Evolutionary conservation across 2,329 filamentous ascomycete species (phyloP).

Genomic region (Colletotrichum sp.): DNA sequence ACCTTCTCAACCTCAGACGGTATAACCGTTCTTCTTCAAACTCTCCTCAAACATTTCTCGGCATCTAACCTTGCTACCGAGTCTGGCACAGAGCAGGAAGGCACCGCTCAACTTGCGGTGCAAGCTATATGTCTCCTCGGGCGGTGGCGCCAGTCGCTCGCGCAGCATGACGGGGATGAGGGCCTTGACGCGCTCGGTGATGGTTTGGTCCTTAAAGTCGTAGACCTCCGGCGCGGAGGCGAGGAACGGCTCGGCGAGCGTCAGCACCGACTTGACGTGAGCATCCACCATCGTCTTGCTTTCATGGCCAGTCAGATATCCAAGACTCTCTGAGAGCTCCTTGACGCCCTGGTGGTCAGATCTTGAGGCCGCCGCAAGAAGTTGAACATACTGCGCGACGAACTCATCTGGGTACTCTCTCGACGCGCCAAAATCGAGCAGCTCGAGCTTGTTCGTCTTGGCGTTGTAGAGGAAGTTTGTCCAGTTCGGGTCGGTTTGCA

Average conservation of each 20-base stretch:
- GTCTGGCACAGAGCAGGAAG: conserved; percentile 85
- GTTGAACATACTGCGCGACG: conserved; percentile 77
- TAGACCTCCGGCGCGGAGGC: conserved; percentile 79
- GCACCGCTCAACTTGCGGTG: conserved; percentile 96
- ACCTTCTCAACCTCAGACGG: background rate
- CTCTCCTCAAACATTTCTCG: conserved; percentile 77
- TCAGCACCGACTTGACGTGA: conserved; percentile 86
- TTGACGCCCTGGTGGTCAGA: conserved; percentile 69
- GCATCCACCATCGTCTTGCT: conserved; percentile 86
- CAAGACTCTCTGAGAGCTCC: conserved; percentile 74
- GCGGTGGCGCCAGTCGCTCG: conserved; percentile 87
- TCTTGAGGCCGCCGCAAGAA: conserved; percentile 80
- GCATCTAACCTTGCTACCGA: conserved; percentile 84
- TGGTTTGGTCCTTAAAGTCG: conserved; percentile 93
- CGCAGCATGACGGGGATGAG: conserved; percentile 93
- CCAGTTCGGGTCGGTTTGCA: conserved; percentile 99
- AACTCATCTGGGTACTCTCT: conserved; percentile 85
- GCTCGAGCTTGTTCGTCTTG: conserved; percentile 73
- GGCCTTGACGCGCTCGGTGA: conserved; percentile 87
- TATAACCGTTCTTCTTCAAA: conserved; percentile 39
- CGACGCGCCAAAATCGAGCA: conserved; percentile 94
- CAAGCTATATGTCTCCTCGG: conserved; percentile 95
- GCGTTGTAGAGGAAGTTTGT: conserved; percentile 96
- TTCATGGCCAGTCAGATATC: conserved; percentile 92
- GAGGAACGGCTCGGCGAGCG: conserved; percentile 90